Percentiles rank a stretch among this genome's conserved stretches.
phyloP scores from a whole-genome alignment of 495 filamentous ascomycete genomes.

The Tuber melanosporum region DNA sequence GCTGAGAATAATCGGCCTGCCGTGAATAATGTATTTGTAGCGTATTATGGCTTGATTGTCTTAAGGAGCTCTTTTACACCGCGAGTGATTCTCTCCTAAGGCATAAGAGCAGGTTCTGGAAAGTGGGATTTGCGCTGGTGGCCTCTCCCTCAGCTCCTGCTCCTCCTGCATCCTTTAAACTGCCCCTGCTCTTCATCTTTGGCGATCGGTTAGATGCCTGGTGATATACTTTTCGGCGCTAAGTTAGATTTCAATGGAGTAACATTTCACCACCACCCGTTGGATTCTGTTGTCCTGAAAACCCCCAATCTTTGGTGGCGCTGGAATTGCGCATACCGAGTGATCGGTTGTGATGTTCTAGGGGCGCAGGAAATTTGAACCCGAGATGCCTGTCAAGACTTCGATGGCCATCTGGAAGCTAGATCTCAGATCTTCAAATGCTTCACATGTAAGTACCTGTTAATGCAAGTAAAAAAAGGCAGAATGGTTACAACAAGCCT shows the following conservation, averaged over 20 bases:
- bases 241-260: neutral
- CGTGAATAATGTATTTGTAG: neutral
- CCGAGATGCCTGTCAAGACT: neutral
- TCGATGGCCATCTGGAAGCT: neutral
- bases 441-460: neutral
- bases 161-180: neutral
- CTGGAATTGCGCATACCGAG: neutral
- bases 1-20: neutral
- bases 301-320: no score
- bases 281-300: no score
- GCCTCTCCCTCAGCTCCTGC: neutral
- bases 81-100: neutral
- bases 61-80: neutral
- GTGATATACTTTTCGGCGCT: neutral
- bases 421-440: neutral
- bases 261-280: no score
- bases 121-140: neutral
- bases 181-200: neutral
- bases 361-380: neutral
- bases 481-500: neutral
- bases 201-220: neutral
- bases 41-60: neutral
- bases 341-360: neutral
- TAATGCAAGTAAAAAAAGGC: neutral
- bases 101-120: neutral